These are phyloP conservation scores for Pelargonium myrrhifolium DNA, from an alignment of 441 rosid species.

Conservation along the genomic window DNA sequence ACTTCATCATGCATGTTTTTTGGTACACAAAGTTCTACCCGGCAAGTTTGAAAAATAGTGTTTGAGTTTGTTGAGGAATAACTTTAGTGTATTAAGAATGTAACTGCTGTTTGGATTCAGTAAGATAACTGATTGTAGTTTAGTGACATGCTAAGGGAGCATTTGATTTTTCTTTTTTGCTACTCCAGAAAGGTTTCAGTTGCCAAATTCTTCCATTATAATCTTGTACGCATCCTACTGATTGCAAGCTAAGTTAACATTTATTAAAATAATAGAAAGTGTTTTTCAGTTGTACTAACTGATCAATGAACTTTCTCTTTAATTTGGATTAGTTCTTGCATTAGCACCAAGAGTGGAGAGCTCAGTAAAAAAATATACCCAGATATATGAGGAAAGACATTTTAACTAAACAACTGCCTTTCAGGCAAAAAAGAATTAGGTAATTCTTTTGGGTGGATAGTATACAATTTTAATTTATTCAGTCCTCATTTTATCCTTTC, in stretches of 20 bases:
- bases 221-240: not conserved
- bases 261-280: not conserved
- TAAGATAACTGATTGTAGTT: not conserved
- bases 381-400: not conserved
- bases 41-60: not conserved
- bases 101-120: not conserved
- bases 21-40: not conserved
- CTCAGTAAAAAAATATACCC: not conserved
- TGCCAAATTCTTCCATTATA: not conserved
- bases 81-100: not conserved
- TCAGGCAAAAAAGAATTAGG: not conserved
- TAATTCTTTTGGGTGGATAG: not conserved
- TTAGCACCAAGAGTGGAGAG: not conserved
- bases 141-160: not conserved
- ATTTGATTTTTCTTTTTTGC: not conserved
- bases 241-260: not conserved
- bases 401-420: not conserved
- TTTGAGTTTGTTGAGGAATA: constrained; percentile 3
- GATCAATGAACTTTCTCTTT: not conserved
- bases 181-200: not conserved
- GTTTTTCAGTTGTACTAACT: not conserved
- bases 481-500: not conserved
- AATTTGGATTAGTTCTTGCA: not conserved
- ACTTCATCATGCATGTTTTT: not conserved
- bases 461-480: not conserved